Evolutionary conservation across 1,284 basidiomycete species (phyloP), one percentile per base, ranked within the genome.

Genomic region (Pseudomicrostroma phylloplanum): DNA sequence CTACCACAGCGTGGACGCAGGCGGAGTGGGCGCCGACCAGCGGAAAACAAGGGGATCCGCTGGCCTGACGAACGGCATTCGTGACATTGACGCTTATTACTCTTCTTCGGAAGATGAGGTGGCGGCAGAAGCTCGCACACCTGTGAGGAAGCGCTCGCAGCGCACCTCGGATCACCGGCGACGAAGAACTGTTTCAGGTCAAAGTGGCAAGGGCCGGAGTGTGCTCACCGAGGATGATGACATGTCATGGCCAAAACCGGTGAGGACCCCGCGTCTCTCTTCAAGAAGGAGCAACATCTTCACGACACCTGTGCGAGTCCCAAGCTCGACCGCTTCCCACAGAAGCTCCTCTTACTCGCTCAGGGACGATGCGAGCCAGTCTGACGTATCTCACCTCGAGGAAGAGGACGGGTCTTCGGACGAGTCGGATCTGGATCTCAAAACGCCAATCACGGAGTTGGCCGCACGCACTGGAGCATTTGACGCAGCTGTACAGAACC

Each of bases 401-500:
- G 49, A 54, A 36, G 58, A 59, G 15, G 58, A 59, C 25, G 49
- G 19, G 1, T 49, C 40, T 6, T 54, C 49, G 30, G 51, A 53
- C 51, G 58, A 59, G 36, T 59, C 58, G 15, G 58, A 59, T 36
- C 36, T 59, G n/a, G 58, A 59, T 36, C 30, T 59, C 13, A 30
- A 54, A 19, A 55, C 58, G n/a, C 58, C 58, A 4, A 19, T 55
- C 12, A 41, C 54, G 36, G 58, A 54, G 30, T 53, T 59, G 51
- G 58, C 58, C 36, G 58, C 46, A 15, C 58, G 51, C 12, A 54
- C 58, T 11, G 58, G 58, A 26, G 58, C 58, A 21, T 53, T 59
- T 42, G 49, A 55, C 17, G 49, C 49, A 12, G 13, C 42, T 36
- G 58, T 54, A 17, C 51, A 54, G 51, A 15, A 36, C 2, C 58